Evolutionary conservation across 495 filamentous ascomycete species (phyloP), one percentile per base, ranked within the genome.

Genomic region (Saxispiralis lemnorum): DNA sequence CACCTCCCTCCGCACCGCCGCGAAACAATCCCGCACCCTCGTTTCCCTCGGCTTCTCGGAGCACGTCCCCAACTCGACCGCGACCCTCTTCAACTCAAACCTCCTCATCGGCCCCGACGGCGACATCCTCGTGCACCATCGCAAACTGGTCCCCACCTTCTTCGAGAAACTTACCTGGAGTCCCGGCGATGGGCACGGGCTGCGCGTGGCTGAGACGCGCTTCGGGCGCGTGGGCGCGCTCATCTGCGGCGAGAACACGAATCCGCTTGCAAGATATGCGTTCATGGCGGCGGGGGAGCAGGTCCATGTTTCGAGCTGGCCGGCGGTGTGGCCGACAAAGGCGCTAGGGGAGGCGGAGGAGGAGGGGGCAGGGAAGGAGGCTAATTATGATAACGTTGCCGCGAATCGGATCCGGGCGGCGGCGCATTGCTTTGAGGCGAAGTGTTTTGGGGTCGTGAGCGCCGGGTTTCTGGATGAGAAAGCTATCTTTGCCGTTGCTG

Each of bases 71-170:
- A n/a, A 21, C 17, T 46, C 41, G 16, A 7, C 39, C 30, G 52
- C 49, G 2, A 49, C 45, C 30, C 35, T 66, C 14, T 69, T 63
- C 54, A 68, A 68, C 47, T 60, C 60, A 31, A 56, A 63, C 35
- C 56, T 68, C 15, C 55, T 61, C 21, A 52, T 69, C 46, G 59
- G 60, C 24, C 51, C 52, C 32, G 47, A 57, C 35, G 65, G 66
- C 1, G 43, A 52, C 31, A 56, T 70, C 35, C 54, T 65, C 5
- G 63, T 59, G 46, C 61, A 66, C 20, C 66, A 70, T 47, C 58
- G 65, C 28, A 70, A 70, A 43, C 53, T 70, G 13, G 62, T 68
- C 51, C 66, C 66, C 6, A 70, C 66, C 4, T 69, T 63, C 47
- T 61, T 57, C 15, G 66, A 70, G 45, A 59, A 63, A 11, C 51